phyloP scores from a whole-genome alignment of 1,284 basidiomycete species.

The Ganoderma resinaceum region DNA sequence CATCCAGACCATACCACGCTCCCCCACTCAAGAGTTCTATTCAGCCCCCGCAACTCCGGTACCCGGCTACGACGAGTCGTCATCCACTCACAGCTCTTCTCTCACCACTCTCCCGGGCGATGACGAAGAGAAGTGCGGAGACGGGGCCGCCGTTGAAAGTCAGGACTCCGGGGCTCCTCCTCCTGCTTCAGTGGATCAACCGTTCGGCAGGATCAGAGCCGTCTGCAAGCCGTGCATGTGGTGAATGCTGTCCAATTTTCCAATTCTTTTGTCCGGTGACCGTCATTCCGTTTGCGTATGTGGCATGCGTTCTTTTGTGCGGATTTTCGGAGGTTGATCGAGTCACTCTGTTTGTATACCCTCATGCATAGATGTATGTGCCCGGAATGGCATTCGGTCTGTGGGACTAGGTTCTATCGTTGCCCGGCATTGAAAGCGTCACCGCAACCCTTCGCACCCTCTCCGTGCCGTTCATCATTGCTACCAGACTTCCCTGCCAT shows the following conservation, averaged over 20 bases:
- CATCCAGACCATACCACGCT: background rate
- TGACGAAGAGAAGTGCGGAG: background rate
- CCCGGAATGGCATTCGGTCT: background rate
- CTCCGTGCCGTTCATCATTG: background rate
- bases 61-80: background rate
- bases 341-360: background rate
- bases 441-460: background rate
- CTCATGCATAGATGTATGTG: slow-evolving; percentile 10
- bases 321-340: background rate
- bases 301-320: slow-evolving; percentile 3
- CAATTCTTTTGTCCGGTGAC: background rate
- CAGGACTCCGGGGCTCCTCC: background rate
- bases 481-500: background rate
- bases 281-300: slow-evolving; percentile 13
- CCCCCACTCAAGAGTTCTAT: background rate
- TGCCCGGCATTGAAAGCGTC: background rate
- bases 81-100: background rate
- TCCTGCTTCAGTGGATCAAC: background rate
- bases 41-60: background rate
- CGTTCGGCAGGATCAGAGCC: background rate
- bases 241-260: slow-evolving; percentile 6
- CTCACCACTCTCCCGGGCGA: background rate
- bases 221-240: slow-evolving; percentile 20
- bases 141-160: background rate
- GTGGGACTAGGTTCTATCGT: background rate